Base-by-base conservation (phyloP, 257 asterid genomes). In the Ophiorrhiza pumila region DNA sequence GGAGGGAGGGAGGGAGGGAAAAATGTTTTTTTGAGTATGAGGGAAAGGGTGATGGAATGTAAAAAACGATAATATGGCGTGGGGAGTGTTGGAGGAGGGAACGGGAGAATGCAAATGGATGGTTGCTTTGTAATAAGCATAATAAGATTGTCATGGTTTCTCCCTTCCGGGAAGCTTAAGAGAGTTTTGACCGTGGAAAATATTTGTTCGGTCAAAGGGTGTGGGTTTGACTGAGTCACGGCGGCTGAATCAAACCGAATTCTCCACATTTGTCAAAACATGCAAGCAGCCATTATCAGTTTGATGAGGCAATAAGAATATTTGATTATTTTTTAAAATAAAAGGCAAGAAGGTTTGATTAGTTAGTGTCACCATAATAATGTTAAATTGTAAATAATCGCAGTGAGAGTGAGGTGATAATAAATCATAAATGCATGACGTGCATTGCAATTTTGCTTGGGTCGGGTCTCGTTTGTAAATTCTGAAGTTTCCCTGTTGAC, bases 141-240 rank as follows among this genome's bases (percentile, higher is more conserved):
- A 20, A 42, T 34, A 52, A 47, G 32, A 22, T 37, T 31, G 73
- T 65, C 17, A 7, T 29, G 50, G 65, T 43, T 79, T 49, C 53
- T 56, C 32, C 66, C 27, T 77, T 77, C 82, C 65, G 42, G 53
- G 87, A 83, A 83, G 75, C 65, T 53, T 65, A 72, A 70, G 45
- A 71, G 69, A 68, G 27, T 68, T 77, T 80, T 77, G 87, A 80
- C 87, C 80, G 84, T 75, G 75, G 84, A 71, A 80, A 43, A 20
- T 18, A 4, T 1, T 27, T 5, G 23, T 27, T 39, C 13, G 82
- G 87, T 83, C 87, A 83, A 83, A 80, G 43, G 77, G 71, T 77
- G 84, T 80, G 92, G 80, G 77, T 87, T 86, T 89, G 95, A 89
- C 97, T 64, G 74, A 8, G 56, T 77, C 92, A 61, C 78, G 92